These are phyloP conservation scores for Amauroascus niger DNA, from an alignment of 2,329 filamentous ascomycete species.

Conservation along the genomic window DNA sequence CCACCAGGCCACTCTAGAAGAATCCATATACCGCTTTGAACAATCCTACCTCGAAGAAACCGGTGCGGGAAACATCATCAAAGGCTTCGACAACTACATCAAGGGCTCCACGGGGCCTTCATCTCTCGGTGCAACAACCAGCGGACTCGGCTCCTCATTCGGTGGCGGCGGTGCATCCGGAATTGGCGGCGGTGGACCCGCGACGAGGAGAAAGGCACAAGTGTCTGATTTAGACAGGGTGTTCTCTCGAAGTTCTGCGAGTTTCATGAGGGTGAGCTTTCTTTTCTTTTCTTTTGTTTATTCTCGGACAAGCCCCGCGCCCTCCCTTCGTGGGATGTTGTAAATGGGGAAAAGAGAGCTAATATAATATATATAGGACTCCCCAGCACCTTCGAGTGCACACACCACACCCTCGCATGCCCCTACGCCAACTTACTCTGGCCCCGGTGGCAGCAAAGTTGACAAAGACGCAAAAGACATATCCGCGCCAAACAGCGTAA, in stretches of 20 bases:
- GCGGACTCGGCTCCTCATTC: slow-evolving; percentile 19
- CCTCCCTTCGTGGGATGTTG: too few species aligned
- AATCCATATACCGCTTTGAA: slow-evolving; percentile 74
- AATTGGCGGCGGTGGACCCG: slow-evolving; percentile 34
- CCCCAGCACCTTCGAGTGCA: slow-evolving; percentile 36
- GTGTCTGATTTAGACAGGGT: slow-evolving; percentile 40
- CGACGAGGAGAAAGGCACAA: slow-evolving; percentile 36
- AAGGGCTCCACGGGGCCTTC: slow-evolving; percentile 62
- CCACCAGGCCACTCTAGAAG: slow-evolving; percentile 55
- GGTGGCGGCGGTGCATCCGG: slow-evolving; percentile 34
- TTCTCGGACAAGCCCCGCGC: too few species aligned
- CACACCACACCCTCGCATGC: slow-evolving; percentile 41
- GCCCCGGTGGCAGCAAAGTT: slow-evolving; percentile 18
- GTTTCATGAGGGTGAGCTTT: slow-evolving; percentile 38
- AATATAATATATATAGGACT: slow-evolving; percentile 27
- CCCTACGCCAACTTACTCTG: slow-evolving; percentile 36
- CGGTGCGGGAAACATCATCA: slow-evolving; percentile 83
- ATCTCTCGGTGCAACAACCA: slow-evolving; percentile 24
- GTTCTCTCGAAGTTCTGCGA: slow-evolving; percentile 42
- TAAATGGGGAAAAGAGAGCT: not conserved
- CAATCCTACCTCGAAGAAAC: slow-evolving; percentile 84
- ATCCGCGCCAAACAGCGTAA: slow-evolving; percentile 26
- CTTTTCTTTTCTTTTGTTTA: not conserved
- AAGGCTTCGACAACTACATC: slow-evolving; percentile 96
- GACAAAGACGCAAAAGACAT: slow-evolving; percentile 19